Base-by-base conservation (phyloP, 208 protist genomes). In the Blastocrithidia nonstop region DNA sequence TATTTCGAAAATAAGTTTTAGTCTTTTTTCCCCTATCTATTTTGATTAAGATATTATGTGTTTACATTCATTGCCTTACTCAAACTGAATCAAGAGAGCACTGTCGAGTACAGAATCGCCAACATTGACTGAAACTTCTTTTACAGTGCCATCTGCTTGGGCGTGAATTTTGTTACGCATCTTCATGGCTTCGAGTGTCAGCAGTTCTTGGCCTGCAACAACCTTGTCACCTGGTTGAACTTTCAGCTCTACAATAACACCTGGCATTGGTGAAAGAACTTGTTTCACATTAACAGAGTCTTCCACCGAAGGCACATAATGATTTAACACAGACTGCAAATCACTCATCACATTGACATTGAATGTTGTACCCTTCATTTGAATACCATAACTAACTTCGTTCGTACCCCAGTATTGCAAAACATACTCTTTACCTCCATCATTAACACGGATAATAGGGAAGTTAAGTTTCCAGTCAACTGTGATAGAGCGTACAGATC, bases 111-210 rank as follows among this genome's bases (percentile, higher is more conserved):
- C 57, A 5, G 54, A 61, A 24, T 47, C 28, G 49, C 54, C 53
- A 32, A 66, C n/a, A 19, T 43, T 54, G 20, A 57, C 48, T 17
- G 43, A 57, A 20, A 84, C 54, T n/a, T n/a, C n/a, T n/a, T n/a
- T n/a, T 22, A 71, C 57, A 3, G 36, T 57, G 21, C 77, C 81
- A 53, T 61, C 57, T 13, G 25, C 36, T 23, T 52, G 46, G 16
- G 74, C 58, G 43, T 58, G 27, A 23, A 94, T 53, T 20, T 65
- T 72, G 56, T 78, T 74, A 39, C 95, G 83, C 90, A 97, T 97
- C 69, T 97, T 97, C 93, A 98, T 98, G 3, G 92, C 93, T 56
- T 97, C 93, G 40, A 98, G 51, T 0, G 93, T 71, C 26, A 96
- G 35, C 11, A 98, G 40, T 21, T 80, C 45, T 24, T 94, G 47